Evolutionary conservation across 2,329 filamentous ascomycete genomes (phyloP), one percentile per base, ranked within the genome.

Genomic region (Claviceps citrina): DNA sequence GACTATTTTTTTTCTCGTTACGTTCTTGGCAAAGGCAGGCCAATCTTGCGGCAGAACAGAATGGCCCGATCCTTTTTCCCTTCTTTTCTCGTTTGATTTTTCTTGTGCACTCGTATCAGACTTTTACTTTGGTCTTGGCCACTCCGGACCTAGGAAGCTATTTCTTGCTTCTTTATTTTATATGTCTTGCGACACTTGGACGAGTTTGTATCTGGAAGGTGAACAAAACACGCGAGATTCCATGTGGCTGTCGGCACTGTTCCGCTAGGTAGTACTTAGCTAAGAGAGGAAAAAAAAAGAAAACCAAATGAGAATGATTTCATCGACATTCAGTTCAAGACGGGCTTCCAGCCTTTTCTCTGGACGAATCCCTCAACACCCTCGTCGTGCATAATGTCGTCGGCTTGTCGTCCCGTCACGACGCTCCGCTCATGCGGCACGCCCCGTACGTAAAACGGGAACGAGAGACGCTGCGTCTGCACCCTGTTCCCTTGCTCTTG

Each of bases 401-500:
- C 56, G 2, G 71, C 75, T 8, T 63, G 59, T 39, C 78, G 62
- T 1, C 76, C 76, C 2, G 78, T 84, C 3, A 84, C 64, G 2
- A 82, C 61, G 51, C 78, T 84, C n/a, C 67, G 63, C 57, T 84
- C 79, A 28, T 63, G 48, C 2, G 78, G 73, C 5, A 67, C 64
- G 0, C 78, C 79, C 7, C 62, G 59, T 1, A 83, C 74, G 43
- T 72, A 66, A 46, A 84, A 83, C 0, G 74, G 63, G 49, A 73
- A 79, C 0, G 59, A 61, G 4, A 65, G 43, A 6, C 59, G 56
- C 24, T 33, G 31, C 26, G 26, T 36, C 5, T 7, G 15, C 27
- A 10, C 7, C 16, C 7, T 13, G 12, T 18, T 13, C 4, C 16
- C 15, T n/a, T n/a, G n/a, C n/a, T n/a, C n/a, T n/a, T n/a, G n/a